Evolutionary conservation across 2,329 filamentous ascomycete species (phyloP).

Genomic region (Zasmidium cellare): DNA sequence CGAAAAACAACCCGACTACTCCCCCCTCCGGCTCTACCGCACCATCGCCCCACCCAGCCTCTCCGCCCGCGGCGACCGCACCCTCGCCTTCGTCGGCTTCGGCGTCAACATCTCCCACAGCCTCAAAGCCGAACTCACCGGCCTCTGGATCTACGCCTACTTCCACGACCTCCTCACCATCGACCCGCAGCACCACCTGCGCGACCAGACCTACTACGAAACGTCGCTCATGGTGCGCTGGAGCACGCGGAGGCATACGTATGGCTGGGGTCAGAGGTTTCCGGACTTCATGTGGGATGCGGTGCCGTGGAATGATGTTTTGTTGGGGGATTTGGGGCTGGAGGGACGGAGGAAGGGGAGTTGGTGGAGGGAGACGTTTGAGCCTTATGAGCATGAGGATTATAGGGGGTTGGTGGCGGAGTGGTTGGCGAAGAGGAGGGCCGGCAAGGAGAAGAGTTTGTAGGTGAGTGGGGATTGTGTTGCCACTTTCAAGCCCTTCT

Average conservation of each 20-base stretch:
- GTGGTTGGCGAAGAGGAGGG: slow-evolving; percentile 14
- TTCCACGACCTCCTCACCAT: slow-evolving; percentile 11
- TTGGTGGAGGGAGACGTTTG: slow-evolving; percentile 14
- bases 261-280: slow-evolving; percentile 11
- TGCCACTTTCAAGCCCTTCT: too few relatives aligned
- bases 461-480: background rate
- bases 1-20: slow-evolving; percentile 3
- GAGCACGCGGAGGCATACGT: slow-evolving; percentile 12
- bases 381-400: slow-evolving; percentile 13
- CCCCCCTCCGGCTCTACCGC: slow-evolving; percentile 15
- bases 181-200: slow-evolving; percentile 1
- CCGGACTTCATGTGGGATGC: slow-evolving; percentile 15
- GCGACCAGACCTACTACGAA: slow-evolving; percentile 2
- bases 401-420: slow-evolving; percentile 13
- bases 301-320: slow-evolving; percentile 14
- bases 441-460: background rate
- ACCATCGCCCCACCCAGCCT: slow-evolving; percentile 11
- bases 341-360: slow-evolving; percentile 8
- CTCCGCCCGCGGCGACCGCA: slow-evolving; percentile 6
- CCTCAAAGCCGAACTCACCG: slow-evolving; percentile 9
- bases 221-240: slow-evolving; percentile 11
- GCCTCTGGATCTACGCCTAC: slow-evolving; percentile 16
- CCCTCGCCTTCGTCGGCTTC: slow-evolving; percentile 8
- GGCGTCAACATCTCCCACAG: slow-evolving; percentile 15
- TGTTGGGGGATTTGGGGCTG: slow-evolving; percentile 15